Evolutionary conservation across 108 stramenopile species (phyloP).

Genomic region (Nannochloropsis salina): DNA sequence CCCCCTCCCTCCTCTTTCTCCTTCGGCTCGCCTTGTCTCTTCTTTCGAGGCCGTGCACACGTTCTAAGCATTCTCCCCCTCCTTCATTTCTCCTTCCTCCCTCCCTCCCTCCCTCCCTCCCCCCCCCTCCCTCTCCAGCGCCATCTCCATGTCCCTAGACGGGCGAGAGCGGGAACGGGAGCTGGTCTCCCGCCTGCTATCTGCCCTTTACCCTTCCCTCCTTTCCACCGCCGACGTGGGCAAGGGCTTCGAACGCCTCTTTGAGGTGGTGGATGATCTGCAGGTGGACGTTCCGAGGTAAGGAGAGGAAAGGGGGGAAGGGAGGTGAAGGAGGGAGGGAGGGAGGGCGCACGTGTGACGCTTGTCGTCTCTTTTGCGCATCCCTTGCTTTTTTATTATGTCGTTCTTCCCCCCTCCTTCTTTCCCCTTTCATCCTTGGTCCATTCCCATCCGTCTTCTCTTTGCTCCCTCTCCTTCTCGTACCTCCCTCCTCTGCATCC

Average conservation of each 20-base stretch:
- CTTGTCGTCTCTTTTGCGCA: background rate
- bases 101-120: background rate
- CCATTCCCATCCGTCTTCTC: background rate
- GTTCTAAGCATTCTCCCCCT: background rate
- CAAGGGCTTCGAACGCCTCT: conserved; percentile 71
- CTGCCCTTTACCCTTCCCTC: conserved; percentile 70
- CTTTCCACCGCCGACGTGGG: conserved; percentile 68
- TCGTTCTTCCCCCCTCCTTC: background rate
- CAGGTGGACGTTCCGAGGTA: conserved; percentile 80
- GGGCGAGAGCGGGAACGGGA: conserved; percentile 74
- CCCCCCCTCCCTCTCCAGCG: conserved; percentile 30
- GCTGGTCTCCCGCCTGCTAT: conserved; percentile 68
- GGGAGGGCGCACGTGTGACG: background rate
- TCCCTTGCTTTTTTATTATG: conserved; percentile 46
- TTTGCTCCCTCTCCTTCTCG: background rate
- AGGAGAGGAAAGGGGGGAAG: conserved; percentile 22
- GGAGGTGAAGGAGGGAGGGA: background rate
- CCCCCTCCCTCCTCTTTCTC: background rate
- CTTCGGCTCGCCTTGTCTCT: background rate
- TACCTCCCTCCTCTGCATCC: background rate
- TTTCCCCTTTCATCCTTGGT: background rate
- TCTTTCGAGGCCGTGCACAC: too few species aligned
- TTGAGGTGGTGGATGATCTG: conserved; percentile 77
- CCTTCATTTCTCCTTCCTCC: background rate
- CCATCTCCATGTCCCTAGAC: conserved; percentile 69